A percentile compares a stretch with the other conserved stretches of the same genome.
Conservation (phyloP, 305 asterid species). For the Andrographis paniculata region DNA sequence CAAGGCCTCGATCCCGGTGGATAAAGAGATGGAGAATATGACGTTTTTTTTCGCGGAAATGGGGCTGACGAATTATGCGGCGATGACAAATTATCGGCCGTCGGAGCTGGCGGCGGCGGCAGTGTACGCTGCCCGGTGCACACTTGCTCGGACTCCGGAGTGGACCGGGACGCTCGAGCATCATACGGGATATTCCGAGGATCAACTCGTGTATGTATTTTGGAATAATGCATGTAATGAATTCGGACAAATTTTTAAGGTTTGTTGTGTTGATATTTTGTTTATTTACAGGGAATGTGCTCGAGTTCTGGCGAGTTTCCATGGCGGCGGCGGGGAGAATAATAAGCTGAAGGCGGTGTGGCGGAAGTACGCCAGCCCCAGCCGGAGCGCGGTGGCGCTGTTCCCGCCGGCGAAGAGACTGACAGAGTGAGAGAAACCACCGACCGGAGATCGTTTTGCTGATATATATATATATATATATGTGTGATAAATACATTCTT, state of each 20-base stretch:
- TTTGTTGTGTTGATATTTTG: too few relatives aligned
- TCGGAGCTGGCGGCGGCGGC: conserved; percentile 72
- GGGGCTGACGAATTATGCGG: conserved; percentile 54
- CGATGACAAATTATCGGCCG: conserved; percentile 33
- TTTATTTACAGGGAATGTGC: conserved; percentile 39
- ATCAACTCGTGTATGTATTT: conserved; percentile 35
- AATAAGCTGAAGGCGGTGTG: conserved; percentile 55
- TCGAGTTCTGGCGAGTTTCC: conserved; percentile 39
- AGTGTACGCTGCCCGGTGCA: conserved; percentile 73
- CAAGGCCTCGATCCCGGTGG: conserved; percentile 59
- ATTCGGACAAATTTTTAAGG: too few relatives aligned
- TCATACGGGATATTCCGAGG: conserved; percentile 54
- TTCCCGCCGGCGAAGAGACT: conserved; percentile 51
- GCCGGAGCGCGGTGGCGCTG: conserved; percentile 54
- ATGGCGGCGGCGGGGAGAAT: conserved; percentile 34
- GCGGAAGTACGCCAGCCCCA: conserved; percentile 44
- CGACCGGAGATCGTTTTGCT: too few relatives aligned
- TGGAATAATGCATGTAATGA: too few relatives aligned
- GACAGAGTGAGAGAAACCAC: neutral
- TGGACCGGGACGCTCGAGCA: conserved; percentile 73
- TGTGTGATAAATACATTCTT: too few relatives aligned
- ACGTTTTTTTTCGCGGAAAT: conserved; percentile 60
- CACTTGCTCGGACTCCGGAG: conserved; percentile 36
- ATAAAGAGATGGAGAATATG: conserved; percentile 62
- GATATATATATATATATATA: too few relatives aligned